phyloP scores from a whole-genome alignment of 768 basidiomycete species.

The Boletus rufocinnamomeus region DNA sequence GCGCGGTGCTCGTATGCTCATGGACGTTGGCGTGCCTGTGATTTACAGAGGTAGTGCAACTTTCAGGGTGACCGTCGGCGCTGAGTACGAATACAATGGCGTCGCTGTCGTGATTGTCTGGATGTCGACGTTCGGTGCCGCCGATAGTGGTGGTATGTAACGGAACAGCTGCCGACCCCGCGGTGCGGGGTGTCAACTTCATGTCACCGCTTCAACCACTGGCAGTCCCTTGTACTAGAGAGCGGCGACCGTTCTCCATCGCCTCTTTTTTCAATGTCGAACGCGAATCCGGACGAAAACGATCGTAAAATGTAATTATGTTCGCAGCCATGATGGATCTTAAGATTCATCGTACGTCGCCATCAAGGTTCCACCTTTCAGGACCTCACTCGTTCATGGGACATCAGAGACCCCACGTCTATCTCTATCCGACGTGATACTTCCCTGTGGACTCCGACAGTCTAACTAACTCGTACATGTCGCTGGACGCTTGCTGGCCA shows the following conservation, averaged over 20 bases:
- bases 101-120: no score
- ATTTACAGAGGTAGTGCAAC: constrained; percentile 2
- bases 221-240: neutral
- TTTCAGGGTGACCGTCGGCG: neutral
- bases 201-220: neutral
- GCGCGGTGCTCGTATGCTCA: constrained; percentile 56
- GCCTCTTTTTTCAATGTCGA: neutral
- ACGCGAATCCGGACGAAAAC: neutral
- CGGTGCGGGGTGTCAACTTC: neutral
- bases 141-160: neutral
- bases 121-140: constrained; percentile 1
- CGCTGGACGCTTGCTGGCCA: no score
- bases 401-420: neutral
- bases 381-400: no score
- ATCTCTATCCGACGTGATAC: neutral
- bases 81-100: neutral
- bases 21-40: constrained; percentile 22
- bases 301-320: neutral
- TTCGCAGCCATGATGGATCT: neutral
- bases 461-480: no score
- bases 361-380: neutral
- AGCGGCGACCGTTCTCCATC: no score
- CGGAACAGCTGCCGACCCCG: neutral
- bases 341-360: neutral
- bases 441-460: no score